Evolutionary conservation across 116 monocot genomes (phyloP), one percentile per base, ranked within the genome.

Genomic region (Zostera marina): DNA sequence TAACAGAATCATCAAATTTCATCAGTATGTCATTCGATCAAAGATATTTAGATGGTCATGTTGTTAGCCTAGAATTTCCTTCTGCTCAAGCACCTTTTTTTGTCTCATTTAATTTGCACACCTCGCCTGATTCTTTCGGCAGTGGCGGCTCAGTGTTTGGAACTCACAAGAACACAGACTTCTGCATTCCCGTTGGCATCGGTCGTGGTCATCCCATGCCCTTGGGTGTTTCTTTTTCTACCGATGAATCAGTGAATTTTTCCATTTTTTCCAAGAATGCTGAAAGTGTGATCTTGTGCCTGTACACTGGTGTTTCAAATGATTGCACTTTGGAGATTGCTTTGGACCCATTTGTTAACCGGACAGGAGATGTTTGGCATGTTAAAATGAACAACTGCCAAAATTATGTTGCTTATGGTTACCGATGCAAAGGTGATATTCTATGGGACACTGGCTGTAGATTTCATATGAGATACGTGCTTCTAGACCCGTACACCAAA

Each of bases 401-500:
- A 1, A 56, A 74, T 10, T 86, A 76, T 66, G 44, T 68, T 24
- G 26, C 59, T 16, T 92, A 92, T 66, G 92, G 86, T 0, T 86
- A 80, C 64, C 73, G 87, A 7, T 92, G 80, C 57, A 71, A 63
- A 42, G 80, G 83, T 14, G 8, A 69, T 40, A 54, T 56, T 11
- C 54, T 42, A 41, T 64, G 66, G 67, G 66, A 79, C 21, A 56
- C 52, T 26, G 77, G 70, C 20, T 62, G 63, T 44, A 74, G 77
- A 61, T 75, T 63, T 63, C 63, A 81, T 47, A 62, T 39, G 55
- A 58, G 38, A 1, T 61, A 68, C 52, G 76, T 87, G 21, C 72
- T 82, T 63, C 45, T 92, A 76, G 92, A 92, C 63, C 92, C 92
- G 24, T 92, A 92, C 69, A 73, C 92, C 24, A 87, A 72, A 65